phyloP scores from a whole-genome alignment of 2,329 filamentous ascomycete genomes.

The Verticillium albo-atrum region DNA sequence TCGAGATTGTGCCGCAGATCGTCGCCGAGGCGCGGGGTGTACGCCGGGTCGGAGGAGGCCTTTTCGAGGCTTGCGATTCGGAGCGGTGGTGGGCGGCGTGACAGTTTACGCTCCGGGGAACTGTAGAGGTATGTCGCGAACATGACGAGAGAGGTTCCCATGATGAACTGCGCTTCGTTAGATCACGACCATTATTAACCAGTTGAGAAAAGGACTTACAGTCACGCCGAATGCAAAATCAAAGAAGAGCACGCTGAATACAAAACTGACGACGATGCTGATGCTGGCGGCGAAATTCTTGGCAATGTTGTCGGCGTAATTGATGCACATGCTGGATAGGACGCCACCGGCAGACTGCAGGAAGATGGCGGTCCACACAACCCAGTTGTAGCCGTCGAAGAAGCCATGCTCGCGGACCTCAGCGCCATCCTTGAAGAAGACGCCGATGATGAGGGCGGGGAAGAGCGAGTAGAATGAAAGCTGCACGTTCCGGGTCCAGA shows the following conservation, averaged over 20 bases:
- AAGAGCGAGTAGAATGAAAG: constrained; percentile 92
- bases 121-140: constrained; percentile 84
- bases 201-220: constrained; percentile 46
- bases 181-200: constrained; percentile 3
- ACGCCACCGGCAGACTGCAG: constrained; percentile 83
- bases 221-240: constrained; percentile 68
- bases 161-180: constrained; percentile 59
- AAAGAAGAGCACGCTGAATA: constrained; percentile 84
- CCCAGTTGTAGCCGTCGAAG: constrained; percentile 89
- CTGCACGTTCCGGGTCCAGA: constrained; percentile 95
- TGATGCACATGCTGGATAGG: constrained; percentile 69
- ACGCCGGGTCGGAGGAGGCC: constrained; percentile 48
- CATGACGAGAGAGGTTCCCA: constrained; percentile 76
- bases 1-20: constrained; percentile 29
- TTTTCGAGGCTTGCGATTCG: constrained; percentile 75
- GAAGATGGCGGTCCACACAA: constrained; percentile 81
- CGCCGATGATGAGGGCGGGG: constrained; percentile 79
- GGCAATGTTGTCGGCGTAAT: constrained; percentile 82
- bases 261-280: constrained; percentile 81
- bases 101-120: constrained; percentile 50
- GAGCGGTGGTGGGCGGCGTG: constrained; percentile 58
- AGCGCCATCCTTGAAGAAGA: constrained; percentile 81
- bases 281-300: constrained; percentile 94
- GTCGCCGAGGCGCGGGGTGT: constrained; percentile 32
- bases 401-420: constrained; percentile 82